Evolutionary conservation across 441 rosid genomes (phyloP).

Genomic region (Pelargonium myrrhifolium): DNA sequence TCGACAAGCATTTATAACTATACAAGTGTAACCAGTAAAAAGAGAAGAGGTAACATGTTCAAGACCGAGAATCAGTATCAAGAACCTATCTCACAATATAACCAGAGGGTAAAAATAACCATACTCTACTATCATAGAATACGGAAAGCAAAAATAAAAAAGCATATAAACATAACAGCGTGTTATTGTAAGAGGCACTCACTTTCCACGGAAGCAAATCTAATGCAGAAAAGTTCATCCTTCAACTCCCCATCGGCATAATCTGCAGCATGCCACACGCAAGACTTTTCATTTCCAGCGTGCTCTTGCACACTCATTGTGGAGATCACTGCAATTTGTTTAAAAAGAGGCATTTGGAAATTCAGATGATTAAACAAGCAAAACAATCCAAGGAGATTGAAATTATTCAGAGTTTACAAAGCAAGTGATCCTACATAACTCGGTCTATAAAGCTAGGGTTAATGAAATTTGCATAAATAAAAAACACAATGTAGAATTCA

Average conservation of each 20-base stretch:
- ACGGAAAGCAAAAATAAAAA: background rate
- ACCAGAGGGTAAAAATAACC: no score
- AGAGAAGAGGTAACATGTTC: background rate
- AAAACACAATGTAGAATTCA: no score
- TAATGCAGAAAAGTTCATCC: conserved; percentile 70
- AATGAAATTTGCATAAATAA: background rate
- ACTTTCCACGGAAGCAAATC: conserved; percentile 69
- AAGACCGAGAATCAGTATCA: no score
- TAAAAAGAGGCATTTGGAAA: background rate
- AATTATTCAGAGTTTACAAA: background rate
- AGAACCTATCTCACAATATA: no score
- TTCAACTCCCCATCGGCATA: conserved; percentile 83
- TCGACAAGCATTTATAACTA: no score
- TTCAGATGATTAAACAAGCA: background rate
- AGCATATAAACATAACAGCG: no score
- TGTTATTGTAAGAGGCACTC: conserved; percentile 25
- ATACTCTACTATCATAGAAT: background rate
- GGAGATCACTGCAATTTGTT: conserved; percentile 37
- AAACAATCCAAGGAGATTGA: background rate
- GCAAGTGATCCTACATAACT: background rate
- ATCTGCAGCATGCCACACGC: conserved; percentile 81
- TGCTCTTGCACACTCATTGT: conserved; percentile 76
- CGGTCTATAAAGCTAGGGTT: background rate
- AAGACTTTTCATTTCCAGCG: conserved; percentile 75
- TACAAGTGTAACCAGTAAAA: no score